Evolutionary conservation across 2,329 filamentous ascomycete species (phyloP).

Genomic region (Lecanicillium sp.): DNA sequence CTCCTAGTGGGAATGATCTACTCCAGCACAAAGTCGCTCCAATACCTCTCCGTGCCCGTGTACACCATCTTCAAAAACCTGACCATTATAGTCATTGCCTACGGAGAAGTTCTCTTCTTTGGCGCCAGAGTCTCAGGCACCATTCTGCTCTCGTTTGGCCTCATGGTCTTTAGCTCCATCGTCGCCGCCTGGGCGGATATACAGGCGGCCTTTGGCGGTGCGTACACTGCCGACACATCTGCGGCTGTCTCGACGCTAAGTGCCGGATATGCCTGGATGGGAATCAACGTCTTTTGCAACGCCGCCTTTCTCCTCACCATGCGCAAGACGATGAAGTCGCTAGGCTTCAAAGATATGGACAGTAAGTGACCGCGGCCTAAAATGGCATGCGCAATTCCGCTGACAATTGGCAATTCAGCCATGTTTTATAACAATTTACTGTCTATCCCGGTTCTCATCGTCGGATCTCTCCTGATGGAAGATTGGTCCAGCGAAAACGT

Average conservation of each 20-base stretch:
- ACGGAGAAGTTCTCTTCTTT: constrained; percentile 92
- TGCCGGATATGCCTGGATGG: constrained; percentile 89
- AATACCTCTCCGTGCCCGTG: constrained; percentile 86
- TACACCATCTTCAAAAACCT: constrained; percentile 98
- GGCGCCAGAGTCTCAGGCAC: constrained; percentile 78
- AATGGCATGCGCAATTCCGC: too few relatives aligned
- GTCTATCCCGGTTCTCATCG: constrained; percentile 76
- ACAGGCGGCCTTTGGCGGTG: constrained; percentile 49
- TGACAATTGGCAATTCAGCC: constrained; percentile 48
- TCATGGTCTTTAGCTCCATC: constrained; percentile 87
- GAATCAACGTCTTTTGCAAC: constrained; percentile 84
- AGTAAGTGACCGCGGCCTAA: constrained; percentile 55
- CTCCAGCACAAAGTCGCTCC: constrained; percentile 82
- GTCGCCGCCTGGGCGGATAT: constrained; percentile 95
- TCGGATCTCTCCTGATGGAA: constrained; percentile 70
- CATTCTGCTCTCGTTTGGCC: constrained; percentile 78
- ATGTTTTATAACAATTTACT: constrained; percentile 98
- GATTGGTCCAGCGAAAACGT: constrained; percentile 82
- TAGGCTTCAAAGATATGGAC: constrained; percentile 97
- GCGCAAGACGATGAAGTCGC: constrained; percentile 94
- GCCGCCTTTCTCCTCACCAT: constrained; percentile 78
- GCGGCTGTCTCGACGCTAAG: constrained; percentile 73
- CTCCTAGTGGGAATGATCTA: constrained; percentile 96
- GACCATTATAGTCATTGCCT: constrained; percentile 91
- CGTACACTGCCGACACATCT: constrained; percentile 50